phyloP scores from a whole-genome alignment of 768 basidiomycete genomes.

The Rhodotorula babjevae region DNA sequence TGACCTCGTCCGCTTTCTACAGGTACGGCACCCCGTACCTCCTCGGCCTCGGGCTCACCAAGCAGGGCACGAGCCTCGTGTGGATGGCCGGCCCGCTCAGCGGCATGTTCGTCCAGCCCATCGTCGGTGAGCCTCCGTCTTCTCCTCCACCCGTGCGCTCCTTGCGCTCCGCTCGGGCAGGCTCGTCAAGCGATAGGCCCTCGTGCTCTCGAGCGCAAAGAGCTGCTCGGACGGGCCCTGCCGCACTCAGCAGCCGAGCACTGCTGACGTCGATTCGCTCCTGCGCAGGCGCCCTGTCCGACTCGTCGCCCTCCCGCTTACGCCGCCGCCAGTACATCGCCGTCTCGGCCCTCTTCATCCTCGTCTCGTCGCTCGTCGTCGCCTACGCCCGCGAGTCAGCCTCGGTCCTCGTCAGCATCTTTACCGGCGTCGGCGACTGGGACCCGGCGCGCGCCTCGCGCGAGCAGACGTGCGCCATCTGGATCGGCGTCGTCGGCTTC shows the following conservation, averaged over 20 bases:
- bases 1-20: background rate
- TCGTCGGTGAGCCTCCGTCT: slow-evolving; percentile 72
- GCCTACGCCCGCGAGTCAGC: slow-evolving; percentile 66
- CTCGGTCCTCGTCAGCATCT: too few species aligned
- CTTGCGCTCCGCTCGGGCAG: too few species aligned
- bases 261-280: too few species aligned
- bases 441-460: background rate
- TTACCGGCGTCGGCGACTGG: slow-evolving; percentile 55
- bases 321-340: slow-evolving; percentile 79
- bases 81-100: slow-evolving; percentile 87
- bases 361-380: slow-evolving; percentile 69
- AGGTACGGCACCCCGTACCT: slow-evolving; percentile 97
- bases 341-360: slow-evolving; percentile 61
- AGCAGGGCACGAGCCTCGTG: slow-evolving; percentile 85
- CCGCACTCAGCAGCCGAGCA: too few species aligned
- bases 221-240: too few species aligned
- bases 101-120: slow-evolving; percentile 90
- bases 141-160: too few species aligned
- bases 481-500: slow-evolving; percentile 80
- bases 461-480: slow-evolving; percentile 51
- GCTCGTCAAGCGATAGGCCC: too few species aligned
- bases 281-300: background rate
- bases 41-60: slow-evolving; percentile 72
- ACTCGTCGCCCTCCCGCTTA: slow-evolving; percentile 19
- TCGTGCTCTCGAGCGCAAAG: too few species aligned